Evolutionary conservation across 2,329 filamentous ascomycete species (phyloP).

Genomic region (Aspergillus calidoustus): DNA sequence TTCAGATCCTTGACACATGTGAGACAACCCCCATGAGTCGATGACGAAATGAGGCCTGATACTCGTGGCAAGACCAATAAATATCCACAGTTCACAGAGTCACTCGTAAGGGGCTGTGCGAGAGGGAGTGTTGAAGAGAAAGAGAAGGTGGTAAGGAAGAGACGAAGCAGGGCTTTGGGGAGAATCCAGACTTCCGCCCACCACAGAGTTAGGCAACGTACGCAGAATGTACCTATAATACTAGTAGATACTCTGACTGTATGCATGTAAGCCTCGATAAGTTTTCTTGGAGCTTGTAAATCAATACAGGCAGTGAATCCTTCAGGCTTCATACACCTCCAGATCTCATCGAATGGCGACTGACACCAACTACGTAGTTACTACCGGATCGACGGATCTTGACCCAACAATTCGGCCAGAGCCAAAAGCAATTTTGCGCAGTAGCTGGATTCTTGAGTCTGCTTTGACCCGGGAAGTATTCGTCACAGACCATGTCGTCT

Average conservation of each 20-base stretch:
- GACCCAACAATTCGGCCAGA: neutral
- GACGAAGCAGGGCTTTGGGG: neutral
- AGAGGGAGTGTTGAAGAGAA: neutral
- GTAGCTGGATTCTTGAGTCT: neutral
- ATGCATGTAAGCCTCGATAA: neutral
- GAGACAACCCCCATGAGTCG: constrained; percentile 20
- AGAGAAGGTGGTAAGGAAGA: constrained; percentile 6
- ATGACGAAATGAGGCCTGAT: constrained; percentile 19
- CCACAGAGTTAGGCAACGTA: neutral
- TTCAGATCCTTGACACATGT: constrained; percentile 12
- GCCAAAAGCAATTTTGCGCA: neutral
- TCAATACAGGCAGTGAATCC: neutral
- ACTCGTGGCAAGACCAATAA: constrained; percentile 16
- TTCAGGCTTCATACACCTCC: neutral
- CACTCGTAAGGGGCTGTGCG: constrained; percentile 12
- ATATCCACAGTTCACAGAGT: constrained; percentile 12
- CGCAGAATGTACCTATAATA: neutral
- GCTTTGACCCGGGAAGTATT: constrained; percentile 5
- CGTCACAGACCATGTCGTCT: neutral
- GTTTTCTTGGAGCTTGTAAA: neutral
- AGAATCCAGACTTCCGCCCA: constrained; percentile 7
- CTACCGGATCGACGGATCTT: neutral
- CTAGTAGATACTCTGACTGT: neutral
- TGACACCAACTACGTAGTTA: neutral
- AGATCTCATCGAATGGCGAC: neutral